Evolutionary conservation across 306 rosid species (phyloP), one percentile per base, ranked within the genome.

Genomic region (Castanea crenata): DNA sequence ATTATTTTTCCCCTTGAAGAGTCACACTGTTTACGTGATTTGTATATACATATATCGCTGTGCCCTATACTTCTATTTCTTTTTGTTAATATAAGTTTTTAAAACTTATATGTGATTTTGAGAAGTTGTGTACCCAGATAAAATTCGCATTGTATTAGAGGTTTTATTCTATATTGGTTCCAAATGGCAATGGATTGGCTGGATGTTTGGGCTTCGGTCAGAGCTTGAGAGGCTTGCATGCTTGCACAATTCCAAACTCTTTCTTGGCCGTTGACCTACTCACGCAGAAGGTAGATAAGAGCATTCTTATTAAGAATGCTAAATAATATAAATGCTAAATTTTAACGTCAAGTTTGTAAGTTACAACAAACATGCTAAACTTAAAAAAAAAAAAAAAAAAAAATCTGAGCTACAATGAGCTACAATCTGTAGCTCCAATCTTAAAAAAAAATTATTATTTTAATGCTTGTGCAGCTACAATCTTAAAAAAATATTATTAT

Each of bases 31-130:
- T 74, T 55, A 59, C 78, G 77, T 82, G 76, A 78, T 84, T 77
- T 92, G 94, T 94, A 90, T 74, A 82, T 94, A 91, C 87, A 80
- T 83, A 84, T 76, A 73, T 70, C 82, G 79, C 88, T 79, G 83
- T 89, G 80, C 83, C 77, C 74, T 79, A 41, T 81, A 81, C 87
- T 82, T 75, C 87, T 59, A 83, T 74, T 67, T 84, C 46, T 58
- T 74, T 81, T 63, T 71, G 73, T 79, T 81, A 31, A 75, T 74
- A 74, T 65, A 68, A 83, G 73, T 77, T 44, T 31, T 77, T 71
- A 41, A 49, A 80, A 64, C 69, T 27, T 58, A 77, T 86, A 85
- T 69, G 52, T 80, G 86, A 79, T 87, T 81, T 81, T 70, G 68
- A 63, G 75, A 32, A 64, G 20, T 80, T 69, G 51, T 80, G 75